A percentile compares a stretch with the other conserved stretches of the same genome.
These are phyloP conservation scores for Edaphochlamys debaryana DNA, from an alignment of 139 green algal genomes.

Conservation along the genomic window DNA sequence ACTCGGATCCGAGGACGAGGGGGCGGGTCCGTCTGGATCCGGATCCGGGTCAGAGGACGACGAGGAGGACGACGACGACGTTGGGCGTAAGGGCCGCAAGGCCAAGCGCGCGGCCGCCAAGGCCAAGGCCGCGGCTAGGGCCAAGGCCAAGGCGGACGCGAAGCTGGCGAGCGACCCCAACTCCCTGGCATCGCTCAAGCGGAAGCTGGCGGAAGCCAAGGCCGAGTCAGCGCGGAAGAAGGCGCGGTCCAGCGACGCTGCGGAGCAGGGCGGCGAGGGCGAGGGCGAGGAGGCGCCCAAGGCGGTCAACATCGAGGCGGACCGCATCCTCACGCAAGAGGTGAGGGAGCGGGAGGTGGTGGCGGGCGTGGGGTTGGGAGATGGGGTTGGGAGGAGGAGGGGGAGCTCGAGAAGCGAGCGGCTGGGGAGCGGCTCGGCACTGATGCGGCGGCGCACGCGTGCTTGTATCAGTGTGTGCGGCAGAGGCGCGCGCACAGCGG, in stretches of 20 bases:
- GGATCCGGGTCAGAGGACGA: not conserved
- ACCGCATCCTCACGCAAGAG: constrained; percentile 77
- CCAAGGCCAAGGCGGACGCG: constrained; percentile 12
- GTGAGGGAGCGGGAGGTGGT: not conserved
- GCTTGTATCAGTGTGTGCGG: no score
- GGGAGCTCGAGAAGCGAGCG: not conserved
- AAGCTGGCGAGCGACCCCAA: constrained; percentile 21
- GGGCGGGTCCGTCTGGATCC: not conserved
- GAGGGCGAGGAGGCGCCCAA: not conserved
- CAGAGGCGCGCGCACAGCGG: no score
- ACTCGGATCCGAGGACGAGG: not conserved
- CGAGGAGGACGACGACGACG: constrained; percentile 14
- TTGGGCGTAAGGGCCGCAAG: not conserved
- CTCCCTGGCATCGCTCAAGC: constrained; percentile 50
- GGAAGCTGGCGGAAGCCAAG: constrained; percentile 59
- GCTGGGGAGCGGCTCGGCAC: no score
- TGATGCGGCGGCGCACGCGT: no score
- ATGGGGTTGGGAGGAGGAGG: not conserved
- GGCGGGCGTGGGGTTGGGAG: not conserved
- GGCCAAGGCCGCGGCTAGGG: not conserved
- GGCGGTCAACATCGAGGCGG: constrained; percentile 64
- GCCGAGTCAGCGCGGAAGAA: constrained; percentile 46
- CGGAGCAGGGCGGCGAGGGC: not conserved
- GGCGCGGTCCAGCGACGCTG: not conserved
- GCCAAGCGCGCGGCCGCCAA: not conserved